Evolutionary conservation across 2,329 filamentous ascomycete species (phyloP), one percentile per base, ranked within the genome.

Genomic region (Ramularia endophylla): DNA sequence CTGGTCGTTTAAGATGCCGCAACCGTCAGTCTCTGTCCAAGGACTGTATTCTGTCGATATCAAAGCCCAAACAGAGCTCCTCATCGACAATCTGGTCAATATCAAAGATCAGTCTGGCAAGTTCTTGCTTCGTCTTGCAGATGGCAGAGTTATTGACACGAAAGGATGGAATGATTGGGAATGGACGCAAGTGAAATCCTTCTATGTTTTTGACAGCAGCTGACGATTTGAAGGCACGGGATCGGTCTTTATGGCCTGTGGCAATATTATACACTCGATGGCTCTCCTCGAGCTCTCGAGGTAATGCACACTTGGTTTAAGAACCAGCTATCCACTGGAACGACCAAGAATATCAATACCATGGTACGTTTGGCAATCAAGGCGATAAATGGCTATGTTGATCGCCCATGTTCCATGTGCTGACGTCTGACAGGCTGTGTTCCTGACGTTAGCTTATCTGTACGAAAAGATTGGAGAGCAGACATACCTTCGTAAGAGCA

Each of bases 101-200:
- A 88, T 89, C 65, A 78, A 79, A 56, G 85, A 90, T 66, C 74
- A 72, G 28, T 85, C 81, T 0, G 85, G 85, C 36, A 73, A 85
- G 56, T 89, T 87, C 61, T 71, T 89, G 17, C 68, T 88, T 44
- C 78, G 71, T 15, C 73, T 90, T 27, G 70, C 74, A 2, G 84
- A 89, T 54, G 85, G 85, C 43, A 76, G 82, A 27, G 70, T 88
- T 36, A 88, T 90, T 57, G 85, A 89, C 63, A 88, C 85, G 43
- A 90, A 90, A 64, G 84, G 83, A 43, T 90, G 85, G 85, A 75
- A 83, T 49, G 81, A 81, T 57, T 89, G 85, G 85, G 84, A 88
- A 65, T 59, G 48, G 56, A 54, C 51, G 19, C 41, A 19, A 25
- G 44, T 30, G 22, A 18, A 9, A 17, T 12, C 6, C 27, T 27